phyloP scores from a whole-genome alignment of 1,284 basidiomycete genomes.

The Polyporus tsugae region DNA sequence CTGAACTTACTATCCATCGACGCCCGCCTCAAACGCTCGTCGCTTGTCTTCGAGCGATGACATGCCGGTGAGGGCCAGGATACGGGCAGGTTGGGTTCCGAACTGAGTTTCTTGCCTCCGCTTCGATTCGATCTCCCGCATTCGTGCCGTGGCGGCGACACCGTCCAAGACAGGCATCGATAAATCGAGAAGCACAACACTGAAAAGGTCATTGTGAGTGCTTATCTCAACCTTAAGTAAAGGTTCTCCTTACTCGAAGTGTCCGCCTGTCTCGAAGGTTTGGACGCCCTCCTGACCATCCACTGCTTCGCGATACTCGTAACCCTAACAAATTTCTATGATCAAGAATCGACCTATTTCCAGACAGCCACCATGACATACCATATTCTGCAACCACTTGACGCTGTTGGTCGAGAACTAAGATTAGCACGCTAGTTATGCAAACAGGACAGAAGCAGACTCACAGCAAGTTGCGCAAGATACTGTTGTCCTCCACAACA shows the following conservation, averaged over 20 bases:
- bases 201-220: slow-evolving; percentile 42
- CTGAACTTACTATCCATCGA: slow-evolving; percentile 89
- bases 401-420: slow-evolving; percentile 52
- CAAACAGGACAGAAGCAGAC: slow-evolving; percentile 39
- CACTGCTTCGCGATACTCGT: slow-evolving; percentile 80
- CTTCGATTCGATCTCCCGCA: slow-evolving; percentile 79
- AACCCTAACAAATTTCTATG: slow-evolving; percentile 58
- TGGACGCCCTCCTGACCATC: slow-evolving; percentile 88
- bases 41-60: slow-evolving; percentile 93
- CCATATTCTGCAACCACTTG: slow-evolving; percentile 83
- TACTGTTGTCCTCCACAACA: slow-evolving; percentile 86
- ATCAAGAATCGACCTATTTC: neutral
- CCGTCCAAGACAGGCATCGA: slow-evolving; percentile 95
- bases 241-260: slow-evolving; percentile 76
- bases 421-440: slow-evolving; percentile 37
- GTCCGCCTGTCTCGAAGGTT: slow-evolving; percentile 72
- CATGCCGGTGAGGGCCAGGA: slow-evolving; percentile 92
- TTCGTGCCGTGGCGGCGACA: slow-evolving; percentile 84
- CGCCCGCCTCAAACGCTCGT: slow-evolving; percentile 90
- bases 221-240: neutral
- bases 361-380: slow-evolving; percentile 29
- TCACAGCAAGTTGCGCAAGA: slow-evolving; percentile 76
- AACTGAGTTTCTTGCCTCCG: slow-evolving; percentile 44
- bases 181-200: slow-evolving; percentile 87
- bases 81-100: slow-evolving; percentile 57